These are phyloP conservation scores for Arabidopsis suecica DNA, from an alignment of 345 rosid species.

Conservation along the genomic window DNA sequence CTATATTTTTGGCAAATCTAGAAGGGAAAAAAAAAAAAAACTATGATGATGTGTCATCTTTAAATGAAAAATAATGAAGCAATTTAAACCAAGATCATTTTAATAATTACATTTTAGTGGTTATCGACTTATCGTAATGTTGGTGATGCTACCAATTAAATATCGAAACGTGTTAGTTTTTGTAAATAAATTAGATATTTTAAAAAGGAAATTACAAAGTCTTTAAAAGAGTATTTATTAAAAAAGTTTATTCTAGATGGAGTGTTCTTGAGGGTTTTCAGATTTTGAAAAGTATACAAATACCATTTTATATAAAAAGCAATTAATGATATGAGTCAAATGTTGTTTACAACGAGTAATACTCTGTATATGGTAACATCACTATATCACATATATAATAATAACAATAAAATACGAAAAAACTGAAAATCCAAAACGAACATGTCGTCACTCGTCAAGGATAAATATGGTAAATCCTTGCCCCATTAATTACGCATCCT, in stretches of 20 bases:
- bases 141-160: background rate
- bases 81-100: too few species aligned
- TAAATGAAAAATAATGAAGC: too few species aligned
- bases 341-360: background rate
- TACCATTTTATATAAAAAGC: background rate
- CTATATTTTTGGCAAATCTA: too few species aligned
- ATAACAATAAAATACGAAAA: background rate
- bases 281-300: too few species aligned
- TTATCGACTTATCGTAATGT: too few species aligned
- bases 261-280: background rate
- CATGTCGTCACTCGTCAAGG: slow-evolving; percentile 5
- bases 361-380: background rate
- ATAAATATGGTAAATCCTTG: slow-evolving; percentile 4
- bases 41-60: too few species aligned
- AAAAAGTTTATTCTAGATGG: background rate
- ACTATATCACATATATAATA: too few species aligned
- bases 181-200: background rate
- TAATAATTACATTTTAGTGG: background rate
- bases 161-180: background rate
- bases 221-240: too few species aligned
- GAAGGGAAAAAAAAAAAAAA: too few species aligned
- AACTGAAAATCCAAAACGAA: background rate
- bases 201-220: too few species aligned
- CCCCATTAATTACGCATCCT: slow-evolving; percentile 26
- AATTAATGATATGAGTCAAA: background rate